Base-by-base conservation (phyloP, 345 rosid species). In the Nasturtium officinale region DNA sequence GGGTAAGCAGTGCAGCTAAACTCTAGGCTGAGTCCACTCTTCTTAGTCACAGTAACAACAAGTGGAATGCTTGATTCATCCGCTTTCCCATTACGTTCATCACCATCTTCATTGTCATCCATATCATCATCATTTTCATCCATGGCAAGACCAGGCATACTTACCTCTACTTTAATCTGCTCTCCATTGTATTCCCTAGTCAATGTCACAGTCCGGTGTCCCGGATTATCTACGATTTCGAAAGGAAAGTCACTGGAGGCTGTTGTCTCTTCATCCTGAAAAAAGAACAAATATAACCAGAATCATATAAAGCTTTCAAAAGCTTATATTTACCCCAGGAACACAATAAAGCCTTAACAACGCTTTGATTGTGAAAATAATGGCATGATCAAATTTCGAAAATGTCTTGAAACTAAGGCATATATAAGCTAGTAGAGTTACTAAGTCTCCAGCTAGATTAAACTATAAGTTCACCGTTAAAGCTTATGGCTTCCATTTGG, bases 141-240 rank as follows among this genome's bases (percentile, higher is more conserved):
- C 5, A 86, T 83, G 16, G 81, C 83, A 65, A 86, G 90, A 82
- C 88, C 91, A 42, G 92, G 90, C 95, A 88, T 91, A 74, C 82
- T 83, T 61, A 91, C 96, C 54, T 88, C 89, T 30, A 91, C 89
- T 58, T 65, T 82, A 40, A 91, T 78, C 23, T 72, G 80, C 51
- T 91, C 96, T 51, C 88, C 93, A 51, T 86, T 82, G 74, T 83
- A 87, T 32, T 95, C 83, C 72, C 96, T 85, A 11, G 81, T 82
- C 80, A 95, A 73, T 2, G 82, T 87, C 7, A 88, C 56, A 7
- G 79, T 87, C 75, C 86, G 80, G 38, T 74, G 84, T 37, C 97
- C 99, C 3, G 86, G 82, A 29, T 77, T 77, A 56, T 95, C 97
- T 70, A 87, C 90, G 30, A 89, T 81, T 78, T 78, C 68, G 67